Evolutionary conservation across 352 stramenopile genomes (phyloP), one percentile per base, ranked within the genome.

Genomic region (Phytophthora pseudosyringae): DNA sequence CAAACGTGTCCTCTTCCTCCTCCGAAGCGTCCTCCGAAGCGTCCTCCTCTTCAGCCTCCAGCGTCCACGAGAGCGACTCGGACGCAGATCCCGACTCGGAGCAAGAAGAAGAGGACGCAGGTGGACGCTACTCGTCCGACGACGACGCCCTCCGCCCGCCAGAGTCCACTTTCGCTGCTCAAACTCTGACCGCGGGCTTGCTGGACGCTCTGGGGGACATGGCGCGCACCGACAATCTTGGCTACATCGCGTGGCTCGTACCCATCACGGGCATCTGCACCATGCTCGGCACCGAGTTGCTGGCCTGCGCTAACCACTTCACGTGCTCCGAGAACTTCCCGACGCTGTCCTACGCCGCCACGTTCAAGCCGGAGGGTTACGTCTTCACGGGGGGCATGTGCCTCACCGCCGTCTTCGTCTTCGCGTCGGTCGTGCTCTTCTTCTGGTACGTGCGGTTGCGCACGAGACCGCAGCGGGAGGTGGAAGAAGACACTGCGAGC

Each of bases 281-380:
- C 18, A 94, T 96, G 82, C 50, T 91, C 11, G 26, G 64, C 12
- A 95, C 87, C 11, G 87, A 93, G 48, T 52, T 75, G 0, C 64
- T 94, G 47, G 88, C 86, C 21, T 96, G 88, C 56, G 50, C 50
- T 0, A 68, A 81, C 44, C 85, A 95, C 49, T 96, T 94, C 59
- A 78, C 80, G 45, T 96, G 88, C 61, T 71, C 80, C 0, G 69
- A 78, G 21, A 64, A 89, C 31, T 95, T 86, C 70, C 88, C 88
- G 26, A 96, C 88, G 49, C 73, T 96, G 12, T 96, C 88, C 53
- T 94, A 93, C 56, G 86, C 88, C 6, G 88, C 88, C 26, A 89
- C 83, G 21, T 94, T 93, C 68, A 75, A 73, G 48, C 88, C 86
- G 7, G 81, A 91, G 35, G 78, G 73, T 29, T 69, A 83, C 51